Evolutionary conservation across 192 early-diverging fungal species (phyloP), one percentile per base, ranked within the genome.

Genomic region (Backusella luteola): DNA sequence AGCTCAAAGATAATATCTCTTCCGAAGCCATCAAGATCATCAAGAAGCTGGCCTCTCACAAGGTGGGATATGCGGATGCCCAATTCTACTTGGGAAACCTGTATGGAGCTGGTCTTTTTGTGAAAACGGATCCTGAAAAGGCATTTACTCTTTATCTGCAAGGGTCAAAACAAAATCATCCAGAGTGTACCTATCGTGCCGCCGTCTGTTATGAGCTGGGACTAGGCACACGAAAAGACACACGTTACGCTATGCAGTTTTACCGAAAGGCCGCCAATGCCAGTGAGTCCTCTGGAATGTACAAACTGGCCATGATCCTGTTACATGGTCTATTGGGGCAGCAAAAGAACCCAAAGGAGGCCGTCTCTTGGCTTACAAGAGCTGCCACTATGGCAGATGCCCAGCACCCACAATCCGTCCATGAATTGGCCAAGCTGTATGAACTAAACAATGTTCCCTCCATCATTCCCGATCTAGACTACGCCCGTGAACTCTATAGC

Each of bases 171-270:
- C 93, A 94, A 72, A 91, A 89, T 81, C 97, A 98, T 79, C 91
- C 96, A 15, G 90, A 92, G 34, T 93, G 96, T 9, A 97, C 96
- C 26, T 99, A 97, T 82, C 92, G 97, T 75, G 92, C 93, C 1
- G 98, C 94, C 6, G 96, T 97, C 11, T 99, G 97, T 84, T 97
- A 98, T 83, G 98, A 99, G 80, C 84, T 93, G 29, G 97, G 96
- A 32, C 91, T 93, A n/a, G 98, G 98, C 46, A 96, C 95, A 17
- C 94, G 95, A 69, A 84, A 91, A 8, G 96, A 98, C 78, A 85
- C 89, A 21, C 81, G 85, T 34, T 90, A 94, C 9, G 92, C 97
- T 0, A 86, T 95, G 39, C 94, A 97, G 81, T 98, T 94, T 76
- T 99, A 96, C 82, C 87, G 95, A 73, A 97, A 98, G 84, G 93